These are phyloP conservation scores for Chalciporus piperatus DNA, from an alignment of 768 basidiomycete species.

Conservation along the genomic window DNA sequence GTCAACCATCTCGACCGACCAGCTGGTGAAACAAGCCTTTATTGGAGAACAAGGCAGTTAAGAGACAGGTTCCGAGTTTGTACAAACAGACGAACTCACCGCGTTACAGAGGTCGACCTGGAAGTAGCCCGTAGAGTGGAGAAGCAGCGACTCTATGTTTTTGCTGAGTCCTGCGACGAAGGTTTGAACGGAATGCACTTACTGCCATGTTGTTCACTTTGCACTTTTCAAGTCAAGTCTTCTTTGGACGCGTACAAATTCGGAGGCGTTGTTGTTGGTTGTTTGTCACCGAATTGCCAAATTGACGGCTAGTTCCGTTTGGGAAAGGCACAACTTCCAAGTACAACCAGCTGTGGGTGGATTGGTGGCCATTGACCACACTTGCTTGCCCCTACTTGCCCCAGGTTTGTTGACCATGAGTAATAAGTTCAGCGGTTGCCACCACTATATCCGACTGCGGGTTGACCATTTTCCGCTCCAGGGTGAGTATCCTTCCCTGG, in stretches of 20 bases:
- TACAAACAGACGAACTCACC: constrained; percentile 3
- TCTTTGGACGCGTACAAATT: constrained; percentile 17
- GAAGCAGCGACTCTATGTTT: constrained; percentile 21
- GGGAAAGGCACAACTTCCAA: neutral
- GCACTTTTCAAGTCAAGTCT: constrained; percentile 4
- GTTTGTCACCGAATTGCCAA: constrained; percentile 3
- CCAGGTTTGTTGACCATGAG: too few species aligned
- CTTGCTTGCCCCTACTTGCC: too few species aligned
- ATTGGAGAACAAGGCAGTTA: neutral
- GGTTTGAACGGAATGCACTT: constrained; percentile 3
- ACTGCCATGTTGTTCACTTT: constrained; percentile 26
- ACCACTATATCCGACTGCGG: too few species aligned
- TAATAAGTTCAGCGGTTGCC: too few species aligned
- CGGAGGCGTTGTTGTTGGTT: constrained; percentile 23
- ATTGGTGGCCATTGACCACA: too few species aligned
- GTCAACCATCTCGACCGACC: constrained; percentile 55
- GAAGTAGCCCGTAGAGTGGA: constrained; percentile 15
- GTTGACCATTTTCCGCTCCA: too few species aligned
- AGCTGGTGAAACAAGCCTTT: constrained; percentile 26
- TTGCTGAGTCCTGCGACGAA: neutral
- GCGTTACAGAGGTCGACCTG: constrained; percentile 14
- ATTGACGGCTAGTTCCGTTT: neutral
- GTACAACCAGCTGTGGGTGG: too few species aligned
- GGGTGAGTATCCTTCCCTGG: too few species aligned
- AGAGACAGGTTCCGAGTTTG: neutral